phyloP scores from a whole-genome alignment of 495 filamentous ascomycete genomes.

The Xylaria intraflava region DNA sequence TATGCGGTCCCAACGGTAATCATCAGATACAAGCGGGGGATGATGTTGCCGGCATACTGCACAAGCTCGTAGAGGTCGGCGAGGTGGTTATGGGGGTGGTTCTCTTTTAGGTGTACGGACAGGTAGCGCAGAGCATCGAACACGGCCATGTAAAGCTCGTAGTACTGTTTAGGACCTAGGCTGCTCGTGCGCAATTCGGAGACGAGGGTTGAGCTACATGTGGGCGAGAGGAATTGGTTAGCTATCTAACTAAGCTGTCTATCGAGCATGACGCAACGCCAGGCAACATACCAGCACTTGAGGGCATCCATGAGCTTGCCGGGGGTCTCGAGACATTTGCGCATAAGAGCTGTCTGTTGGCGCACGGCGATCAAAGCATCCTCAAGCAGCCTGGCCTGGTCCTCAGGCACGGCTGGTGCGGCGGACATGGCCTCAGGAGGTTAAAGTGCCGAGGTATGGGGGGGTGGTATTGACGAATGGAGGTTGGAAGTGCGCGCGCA shows the following conservation, averaged over 20 bases:
- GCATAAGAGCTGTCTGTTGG: conserved; percentile 94
- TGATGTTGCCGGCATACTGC: conserved; percentile 97
- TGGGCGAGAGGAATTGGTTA: conserved; percentile 10
- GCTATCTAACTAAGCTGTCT: neutral
- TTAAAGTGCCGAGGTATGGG: neutral
- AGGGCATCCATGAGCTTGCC: conserved; percentile 99
- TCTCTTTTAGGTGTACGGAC: conserved; percentile 91
- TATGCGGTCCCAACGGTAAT: conserved; percentile 98
- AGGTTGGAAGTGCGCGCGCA: conserved; percentile 7
- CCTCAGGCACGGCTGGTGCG: conserved; percentile 67
- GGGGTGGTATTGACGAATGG: neutral
- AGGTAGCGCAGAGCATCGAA: conserved; percentile 97
- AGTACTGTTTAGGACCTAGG: conserved; percentile 96
- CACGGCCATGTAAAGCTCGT: conserved; percentile 98
- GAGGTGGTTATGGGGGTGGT: conserved; percentile 94
- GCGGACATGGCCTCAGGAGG: conserved; percentile 40
- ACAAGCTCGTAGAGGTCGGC: conserved; percentile 98
- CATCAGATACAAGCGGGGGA: conserved; percentile 95
- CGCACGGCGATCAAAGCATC: conserved; percentile 94
- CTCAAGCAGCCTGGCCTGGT: conserved; percentile 90
- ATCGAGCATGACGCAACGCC: conserved; percentile 6
- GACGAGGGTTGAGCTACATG: conserved; percentile 81
- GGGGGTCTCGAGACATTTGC: conserved; percentile 92
- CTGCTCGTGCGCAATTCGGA: conserved; percentile 95
- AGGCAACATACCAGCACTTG: conserved; percentile 83